phyloP scores from a whole-genome alignment of 2,329 filamentous ascomycete genomes.

The Fusarium fujikuroi region DNA sequence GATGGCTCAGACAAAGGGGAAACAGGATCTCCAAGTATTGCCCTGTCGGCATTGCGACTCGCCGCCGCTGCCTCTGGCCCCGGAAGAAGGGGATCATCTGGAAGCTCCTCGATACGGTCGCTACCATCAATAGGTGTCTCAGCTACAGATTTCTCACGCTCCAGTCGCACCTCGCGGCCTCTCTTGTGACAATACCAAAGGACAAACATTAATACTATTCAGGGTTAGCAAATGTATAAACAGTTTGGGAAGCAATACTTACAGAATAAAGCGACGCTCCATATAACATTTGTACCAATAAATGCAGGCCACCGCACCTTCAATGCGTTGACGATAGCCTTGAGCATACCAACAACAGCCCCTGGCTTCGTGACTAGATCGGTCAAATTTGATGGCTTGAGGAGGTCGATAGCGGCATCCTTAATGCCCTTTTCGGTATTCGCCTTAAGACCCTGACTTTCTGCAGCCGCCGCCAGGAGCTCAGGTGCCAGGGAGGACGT shows the following conservation, averaged over 20 bases:
- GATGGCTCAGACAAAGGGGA: conserved; percentile 33
- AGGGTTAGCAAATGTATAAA: not conserved
- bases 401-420: conserved; percentile 71
- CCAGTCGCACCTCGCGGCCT: conserved; percentile 84
- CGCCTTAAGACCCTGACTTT: conserved; percentile 73
- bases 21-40: conserved; percentile 27
- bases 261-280: conserved; percentile 90
- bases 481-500: conserved; percentile 82
- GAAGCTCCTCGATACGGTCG: conserved; percentile 60
- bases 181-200: conserved; percentile 99
- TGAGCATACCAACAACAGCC: conserved; percentile 84
- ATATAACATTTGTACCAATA: conserved; percentile 89
- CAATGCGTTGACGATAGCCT: conserved; percentile 89
- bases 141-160: conserved; percentile 60
- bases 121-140: conserved; percentile 51
- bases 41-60: conserved; percentile 4
- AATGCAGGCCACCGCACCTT: conserved; percentile 90
- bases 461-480: conserved; percentile 80
- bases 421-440: conserved; percentile 68
- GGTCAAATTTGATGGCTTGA: conserved; percentile 78
- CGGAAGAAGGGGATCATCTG: conserved; percentile 59
- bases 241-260: conserved; percentile 52
- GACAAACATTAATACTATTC: conserved; percentile 84
- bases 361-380: conserved; percentile 87
- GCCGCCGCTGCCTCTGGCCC: conserved; percentile 43